These are phyloP conservation scores for Porcisia deanei DNA, from an alignment of 208 protist species.

Conservation along the genomic window DNA sequence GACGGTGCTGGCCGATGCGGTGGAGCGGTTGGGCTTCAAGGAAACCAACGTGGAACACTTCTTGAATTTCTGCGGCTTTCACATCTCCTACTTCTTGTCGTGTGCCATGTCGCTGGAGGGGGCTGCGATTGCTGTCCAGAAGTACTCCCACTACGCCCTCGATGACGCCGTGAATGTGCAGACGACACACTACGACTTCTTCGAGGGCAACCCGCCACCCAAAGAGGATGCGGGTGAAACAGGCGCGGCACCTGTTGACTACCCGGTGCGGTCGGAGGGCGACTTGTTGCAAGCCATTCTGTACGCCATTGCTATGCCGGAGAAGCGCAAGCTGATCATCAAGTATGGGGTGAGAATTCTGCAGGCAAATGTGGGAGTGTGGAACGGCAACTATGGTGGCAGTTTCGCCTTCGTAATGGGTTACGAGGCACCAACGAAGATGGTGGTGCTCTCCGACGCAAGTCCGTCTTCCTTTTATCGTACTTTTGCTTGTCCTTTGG, in stretches of 20 bases:
- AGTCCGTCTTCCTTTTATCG: constrained; percentile 80
- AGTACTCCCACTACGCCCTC: constrained; percentile 80
- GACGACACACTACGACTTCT: constrained; percentile 73
- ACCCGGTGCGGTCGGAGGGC: constrained; percentile 46
- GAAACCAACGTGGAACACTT: constrained; percentile 77
- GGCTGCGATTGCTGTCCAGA: constrained; percentile 64
- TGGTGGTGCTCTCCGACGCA: constrained; percentile 72
- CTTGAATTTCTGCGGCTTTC: constrained; percentile 85
- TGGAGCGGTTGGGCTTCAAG: constrained; percentile 73
- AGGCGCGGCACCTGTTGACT: constrained; percentile 19
- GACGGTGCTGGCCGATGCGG: constrained; percentile 86
- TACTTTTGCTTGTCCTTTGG: constrained; percentile 63
- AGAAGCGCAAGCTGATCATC: constrained; percentile 65
- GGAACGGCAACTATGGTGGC: constrained; percentile 83
- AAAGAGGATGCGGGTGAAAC: constrained; percentile 11
- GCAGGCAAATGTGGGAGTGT: constrained; percentile 47
- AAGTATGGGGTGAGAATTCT: constrained; percentile 75
- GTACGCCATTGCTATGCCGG: constrained; percentile 42
- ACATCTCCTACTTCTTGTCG: constrained; percentile 89
- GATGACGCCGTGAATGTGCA: constrained; percentile 64
- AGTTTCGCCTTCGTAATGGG: constrained; percentile 80
- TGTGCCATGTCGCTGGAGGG: constrained; percentile 74
- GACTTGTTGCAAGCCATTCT: constrained; percentile 55
- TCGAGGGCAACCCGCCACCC: constrained; percentile 35
- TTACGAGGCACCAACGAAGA: constrained; percentile 54